Percentiles rank a stretch among this genome's conserved stretches.
Evolutionary conservation across 306 rosid species (phyloP).

Genomic region (Prunus davidiana): DNA sequence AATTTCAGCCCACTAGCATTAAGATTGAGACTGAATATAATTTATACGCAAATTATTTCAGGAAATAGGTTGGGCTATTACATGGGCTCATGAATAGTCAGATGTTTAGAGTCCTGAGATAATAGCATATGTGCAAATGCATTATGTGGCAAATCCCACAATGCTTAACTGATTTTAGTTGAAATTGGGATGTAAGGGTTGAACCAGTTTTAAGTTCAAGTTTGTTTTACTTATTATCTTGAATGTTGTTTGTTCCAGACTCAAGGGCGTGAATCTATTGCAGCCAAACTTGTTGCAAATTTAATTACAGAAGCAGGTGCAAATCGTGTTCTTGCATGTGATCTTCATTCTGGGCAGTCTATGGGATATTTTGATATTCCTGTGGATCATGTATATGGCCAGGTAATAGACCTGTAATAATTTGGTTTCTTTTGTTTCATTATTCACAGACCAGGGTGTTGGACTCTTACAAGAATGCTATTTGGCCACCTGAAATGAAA

Average conservation of each 20-base stretch:
- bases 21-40: neutral
- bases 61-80: neutral
- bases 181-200: neutral
- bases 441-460: neutral
- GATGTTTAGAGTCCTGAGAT: neutral
- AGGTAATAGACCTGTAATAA: slow-evolving; percentile 45
- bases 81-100: neutral
- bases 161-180: neutral
- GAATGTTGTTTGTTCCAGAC: slow-evolving; percentile 47
- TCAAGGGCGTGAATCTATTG: slow-evolving; percentile 99
- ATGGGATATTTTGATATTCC: slow-evolving; percentile 99
- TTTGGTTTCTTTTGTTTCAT: slow-evolving; percentile 1
- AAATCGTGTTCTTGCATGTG: slow-evolving; percentile 98
- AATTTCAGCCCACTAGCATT: neutral
- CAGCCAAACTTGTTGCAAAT: slow-evolving; percentile 99
- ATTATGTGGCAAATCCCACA: slow-evolving; percentile 4
- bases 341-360: slow-evolving; percentile 98
- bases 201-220: slow-evolving; percentile 6
- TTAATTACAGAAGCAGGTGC: slow-evolving; percentile 99
- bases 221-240: slow-evolving; percentile 17
- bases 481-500: slow-evolving; percentile 1
- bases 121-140: slow-evolving; percentile 9
- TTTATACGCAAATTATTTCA: neutral
- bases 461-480: slow-evolving; percentile 3
- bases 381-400: slow-evolving; percentile 97